Percentiles rank a stretch among this genome's conserved stretches.
phyloP scores from a whole-genome alignment of 352 stramenopile species.

The Globisporangium heterothallicum region DNA sequence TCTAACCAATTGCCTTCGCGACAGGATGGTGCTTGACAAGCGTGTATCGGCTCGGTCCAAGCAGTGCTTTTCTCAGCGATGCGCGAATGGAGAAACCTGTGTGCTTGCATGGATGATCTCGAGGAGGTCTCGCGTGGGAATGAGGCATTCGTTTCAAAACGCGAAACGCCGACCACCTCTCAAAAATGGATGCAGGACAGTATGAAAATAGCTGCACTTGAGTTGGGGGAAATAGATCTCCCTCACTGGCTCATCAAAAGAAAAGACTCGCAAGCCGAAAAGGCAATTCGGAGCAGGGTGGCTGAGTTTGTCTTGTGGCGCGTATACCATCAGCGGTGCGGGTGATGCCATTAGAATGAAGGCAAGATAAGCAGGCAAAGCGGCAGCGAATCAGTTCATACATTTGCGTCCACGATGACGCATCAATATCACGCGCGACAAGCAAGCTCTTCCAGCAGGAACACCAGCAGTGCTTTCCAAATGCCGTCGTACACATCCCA shows the following conservation, averaged over 20 bases:
- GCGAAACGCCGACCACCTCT: background rate
- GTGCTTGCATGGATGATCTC: too few species aligned
- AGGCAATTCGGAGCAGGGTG: background rate
- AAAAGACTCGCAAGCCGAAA: background rate
- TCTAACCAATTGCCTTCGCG: background rate
- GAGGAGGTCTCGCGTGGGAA: too few species aligned
- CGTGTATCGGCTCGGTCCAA: background rate
- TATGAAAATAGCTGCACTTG: conserved; percentile 8
- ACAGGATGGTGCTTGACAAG: background rate
- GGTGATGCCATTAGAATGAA: conserved; percentile 1
- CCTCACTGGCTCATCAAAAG: background rate
- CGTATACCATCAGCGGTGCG: too few species aligned
- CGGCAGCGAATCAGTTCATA: background rate
- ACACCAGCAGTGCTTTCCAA: conserved; percentile 24
- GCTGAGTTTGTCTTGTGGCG: background rate
- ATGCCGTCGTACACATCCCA: conserved; percentile 43
- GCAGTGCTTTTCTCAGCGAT: background rate
- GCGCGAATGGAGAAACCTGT: background rate
- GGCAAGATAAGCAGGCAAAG: background rate
- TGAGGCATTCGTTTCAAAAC: conserved; percentile 4
- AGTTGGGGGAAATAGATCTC: conserved; percentile 6
- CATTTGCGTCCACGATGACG: background rate
- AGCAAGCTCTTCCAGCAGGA: background rate
- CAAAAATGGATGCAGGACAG: background rate
- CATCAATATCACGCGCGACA: background rate